These are phyloP conservation scores for Parathielavia hyrcaniae DNA, from an alignment of 495 filamentous ascomycete species.

Conservation along the genomic window DNA sequence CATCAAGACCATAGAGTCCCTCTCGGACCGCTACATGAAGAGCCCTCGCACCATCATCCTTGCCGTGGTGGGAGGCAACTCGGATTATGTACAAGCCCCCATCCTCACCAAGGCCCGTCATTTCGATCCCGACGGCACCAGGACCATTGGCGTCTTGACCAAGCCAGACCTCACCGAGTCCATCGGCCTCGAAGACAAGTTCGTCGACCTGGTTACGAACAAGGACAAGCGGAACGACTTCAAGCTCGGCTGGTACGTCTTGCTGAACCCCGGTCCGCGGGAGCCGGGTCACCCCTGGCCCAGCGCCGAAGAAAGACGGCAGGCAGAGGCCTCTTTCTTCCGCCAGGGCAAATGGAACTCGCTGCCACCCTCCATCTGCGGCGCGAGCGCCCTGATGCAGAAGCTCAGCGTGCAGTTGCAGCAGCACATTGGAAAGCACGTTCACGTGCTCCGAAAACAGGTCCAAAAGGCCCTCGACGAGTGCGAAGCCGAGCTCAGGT, in stretches of 20 bases:
- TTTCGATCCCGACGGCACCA: constrained; percentile 38
- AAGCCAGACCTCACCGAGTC: constrained; percentile 46
- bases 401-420: constrained; percentile 38
- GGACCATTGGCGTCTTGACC: constrained; percentile 50
- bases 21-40: constrained; percentile 48
- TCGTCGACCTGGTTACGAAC: constrained; percentile 51
- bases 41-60: constrained; percentile 48
- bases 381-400: constrained; percentile 32
- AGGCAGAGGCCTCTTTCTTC: constrained; percentile 33
- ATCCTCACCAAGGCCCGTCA: constrained; percentile 42
- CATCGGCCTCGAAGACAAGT: constrained; percentile 45
- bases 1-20: constrained; percentile 40
- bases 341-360: constrained; percentile 39
- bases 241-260: constrained; percentile 58
- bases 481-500: constrained; percentile 35
- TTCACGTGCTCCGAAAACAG: constrained; percentile 32
- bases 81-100: constrained; percentile 46
- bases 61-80: constrained; percentile 48
- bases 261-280: constrained; percentile 49
- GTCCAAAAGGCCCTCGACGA: constrained; percentile 37
- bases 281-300: constrained; percentile 33
- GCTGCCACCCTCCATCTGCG: constrained; percentile 30
- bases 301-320: constrained; percentile 26
- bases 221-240: constrained; percentile 48
- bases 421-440: constrained; percentile 36